Conservation (phyloP, 2,329 filamentous ascomycete genomes). For the Hortaea sp. region DNA sequence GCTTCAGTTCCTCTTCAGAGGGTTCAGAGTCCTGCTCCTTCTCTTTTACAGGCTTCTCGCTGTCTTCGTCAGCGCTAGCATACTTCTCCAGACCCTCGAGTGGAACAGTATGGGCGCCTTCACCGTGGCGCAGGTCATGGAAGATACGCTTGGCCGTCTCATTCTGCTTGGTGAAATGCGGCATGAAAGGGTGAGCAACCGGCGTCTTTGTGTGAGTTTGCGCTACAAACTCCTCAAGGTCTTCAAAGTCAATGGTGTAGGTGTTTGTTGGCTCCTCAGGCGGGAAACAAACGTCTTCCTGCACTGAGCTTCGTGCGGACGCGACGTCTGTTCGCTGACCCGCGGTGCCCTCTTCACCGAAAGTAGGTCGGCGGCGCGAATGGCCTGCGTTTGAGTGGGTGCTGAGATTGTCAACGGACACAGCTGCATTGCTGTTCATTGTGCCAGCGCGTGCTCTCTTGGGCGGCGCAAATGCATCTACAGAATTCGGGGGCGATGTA, state of each 20-base stretch:
- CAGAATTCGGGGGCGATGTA: conserved; percentile 84
- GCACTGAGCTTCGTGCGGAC: conserved; percentile 58
- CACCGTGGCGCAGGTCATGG: conserved; percentile 45
- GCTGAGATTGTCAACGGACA: conserved; percentile 45
- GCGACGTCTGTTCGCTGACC: conserved; percentile 51
- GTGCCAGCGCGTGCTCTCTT: conserved; percentile 68
- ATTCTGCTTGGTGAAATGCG: conserved; percentile 16
- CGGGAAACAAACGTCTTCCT: conserved; percentile 85
- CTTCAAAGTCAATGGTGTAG: conserved; percentile 81
- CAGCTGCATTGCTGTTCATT: conserved; percentile 47
- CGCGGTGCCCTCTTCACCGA: conserved; percentile 48
- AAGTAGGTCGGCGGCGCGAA: conserved; percentile 45
- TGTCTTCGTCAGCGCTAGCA: conserved; percentile 21
- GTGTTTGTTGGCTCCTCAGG: conserved; percentile 70
- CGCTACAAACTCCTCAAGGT: conserved; percentile 81
- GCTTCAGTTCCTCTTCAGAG: conserved; percentile 15
- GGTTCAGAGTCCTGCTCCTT: conserved; percentile 30
- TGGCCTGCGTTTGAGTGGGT: conserved; percentile 63
- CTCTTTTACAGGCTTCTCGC: conserved; percentile 22
- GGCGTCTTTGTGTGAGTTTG: conserved; percentile 41
- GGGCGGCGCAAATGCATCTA: conserved; percentile 91
- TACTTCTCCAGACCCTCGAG: conserved; percentile 14
- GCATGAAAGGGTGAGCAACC: conserved; percentile 32
- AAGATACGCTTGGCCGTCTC: conserved; percentile 41
- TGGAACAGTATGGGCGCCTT: conserved; percentile 9